Evolutionary conservation across 768 basidiomycete genomes (phyloP).

Genomic region (Tricholomella constricta): DNA sequence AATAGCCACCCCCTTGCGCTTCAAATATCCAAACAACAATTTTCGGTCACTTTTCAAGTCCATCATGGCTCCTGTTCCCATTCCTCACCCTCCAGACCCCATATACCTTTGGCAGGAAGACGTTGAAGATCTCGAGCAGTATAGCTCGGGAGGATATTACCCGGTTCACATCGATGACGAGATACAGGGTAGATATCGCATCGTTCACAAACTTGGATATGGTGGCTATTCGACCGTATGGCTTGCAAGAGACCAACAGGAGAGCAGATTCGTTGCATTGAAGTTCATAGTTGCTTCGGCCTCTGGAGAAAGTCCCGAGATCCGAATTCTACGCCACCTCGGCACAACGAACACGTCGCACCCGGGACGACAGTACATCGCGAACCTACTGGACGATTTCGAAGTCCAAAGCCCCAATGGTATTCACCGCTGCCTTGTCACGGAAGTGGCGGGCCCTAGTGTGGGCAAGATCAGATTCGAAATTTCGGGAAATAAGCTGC

Average conservation of each 20-base stretch:
- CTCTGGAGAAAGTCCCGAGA: conserved; percentile 25
- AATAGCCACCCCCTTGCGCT: neutral
- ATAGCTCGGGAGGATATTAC: conserved; percentile 36
- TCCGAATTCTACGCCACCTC: neutral
- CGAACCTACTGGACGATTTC: conserved; percentile 76
- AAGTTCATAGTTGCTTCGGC: conserved; percentile 53
- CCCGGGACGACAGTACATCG: conserved; percentile 47
- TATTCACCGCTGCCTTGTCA: conserved; percentile 80
- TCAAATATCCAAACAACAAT: neutral
- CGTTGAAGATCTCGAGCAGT: conserved; percentile 19
- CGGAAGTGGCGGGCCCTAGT: conserved; percentile 81
- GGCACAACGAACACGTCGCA: neutral
- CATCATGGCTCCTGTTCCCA: neutral
- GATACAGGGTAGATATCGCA: conserved; percentile 45
- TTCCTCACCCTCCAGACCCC: neutral
- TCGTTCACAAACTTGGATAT: conserved; percentile 60
- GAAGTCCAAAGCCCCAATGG: conserved; percentile 77
- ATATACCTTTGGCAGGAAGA: neutral
- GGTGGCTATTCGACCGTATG: conserved; percentile 50
- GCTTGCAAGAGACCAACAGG: conserved; percentile 37
- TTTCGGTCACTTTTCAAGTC: no score
- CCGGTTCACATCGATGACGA: conserved; percentile 44
- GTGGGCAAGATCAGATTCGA: conserved; percentile 57
- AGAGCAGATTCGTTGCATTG: conserved; percentile 48
- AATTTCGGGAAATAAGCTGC: conserved; percentile 43